A percentile compares a stretch with the other conserved stretches of the same genome.
These are phyloP conservation scores for Porphyrellus sp. DNA, from an alignment of 1,284 basidiomycete species.

Conservation along the genomic window DNA sequence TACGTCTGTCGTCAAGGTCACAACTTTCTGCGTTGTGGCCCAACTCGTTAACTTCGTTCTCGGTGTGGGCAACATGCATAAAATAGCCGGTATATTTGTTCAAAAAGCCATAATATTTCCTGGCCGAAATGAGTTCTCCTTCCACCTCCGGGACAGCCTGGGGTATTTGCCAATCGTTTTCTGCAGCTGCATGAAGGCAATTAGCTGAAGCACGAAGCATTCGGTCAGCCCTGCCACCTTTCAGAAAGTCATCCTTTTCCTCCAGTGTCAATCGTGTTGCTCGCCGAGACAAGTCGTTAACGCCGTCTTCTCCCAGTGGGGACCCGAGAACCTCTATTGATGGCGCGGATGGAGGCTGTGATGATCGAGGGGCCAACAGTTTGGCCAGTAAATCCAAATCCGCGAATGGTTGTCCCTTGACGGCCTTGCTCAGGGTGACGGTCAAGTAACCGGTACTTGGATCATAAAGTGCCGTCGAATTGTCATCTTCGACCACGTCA, in stretches of 20 bases:
- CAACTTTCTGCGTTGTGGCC: constrained; percentile 61
- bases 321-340: constrained; percentile 60
- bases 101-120: constrained; percentile 69
- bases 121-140: constrained; percentile 38
- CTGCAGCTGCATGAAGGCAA: constrained; percentile 48
- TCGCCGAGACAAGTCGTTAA: constrained; percentile 42
- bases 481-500: constrained; percentile 63
- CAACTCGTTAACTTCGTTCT: constrained; percentile 78
- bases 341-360: constrained; percentile 39
- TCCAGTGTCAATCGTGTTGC: constrained; percentile 48
- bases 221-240: constrained; percentile 44
- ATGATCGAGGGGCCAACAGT: constrained; percentile 62
- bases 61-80: constrained; percentile 60
- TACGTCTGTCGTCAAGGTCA: constrained; percentile 44
- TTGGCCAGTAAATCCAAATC: constrained; percentile 76
- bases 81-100: constrained; percentile 72
- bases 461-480: constrained; percentile 69
- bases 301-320: constrained; percentile 29
- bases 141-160: constrained; percentile 51
- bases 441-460: constrained; percentile 67
- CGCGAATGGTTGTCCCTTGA: constrained; percentile 60
- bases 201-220: constrained; percentile 7
- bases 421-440: constrained; percentile 65
- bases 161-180: constrained; percentile 74
- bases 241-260: constrained; percentile 49